phyloP scores from a whole-genome alignment of 805 yeast species.

The Metschnikowia amazonensis region DNA sequence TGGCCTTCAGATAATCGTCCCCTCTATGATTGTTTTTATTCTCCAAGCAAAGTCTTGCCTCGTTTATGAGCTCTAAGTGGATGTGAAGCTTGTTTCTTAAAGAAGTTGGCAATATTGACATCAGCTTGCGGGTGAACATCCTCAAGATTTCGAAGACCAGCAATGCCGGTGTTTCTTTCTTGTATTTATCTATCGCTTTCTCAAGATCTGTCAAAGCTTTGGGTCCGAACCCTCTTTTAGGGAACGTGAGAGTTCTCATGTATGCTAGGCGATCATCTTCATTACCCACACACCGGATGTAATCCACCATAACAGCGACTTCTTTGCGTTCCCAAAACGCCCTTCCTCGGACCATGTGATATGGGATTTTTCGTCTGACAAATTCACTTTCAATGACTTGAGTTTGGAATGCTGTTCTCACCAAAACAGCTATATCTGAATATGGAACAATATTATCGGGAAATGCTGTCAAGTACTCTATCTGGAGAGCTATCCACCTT shows the following conservation, averaged over 20 bases:
- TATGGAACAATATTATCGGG: conserved; percentile 43
- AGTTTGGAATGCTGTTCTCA: conserved; percentile 61
- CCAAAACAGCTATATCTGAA: conserved; percentile 69
- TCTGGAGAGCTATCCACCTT: conserved; percentile 51
- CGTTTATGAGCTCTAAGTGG: conserved; percentile 27
- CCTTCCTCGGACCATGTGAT: conserved; percentile 63
- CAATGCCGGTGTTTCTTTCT: background rate
- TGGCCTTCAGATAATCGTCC: background rate
- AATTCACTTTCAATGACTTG: conserved; percentile 63
- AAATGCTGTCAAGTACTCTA: conserved; percentile 43
- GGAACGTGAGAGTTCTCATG: conserved; percentile 53
- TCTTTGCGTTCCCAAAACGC: conserved; percentile 81
- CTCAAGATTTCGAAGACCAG: conserved; percentile 13
- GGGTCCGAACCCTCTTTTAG: conserved; percentile 66
- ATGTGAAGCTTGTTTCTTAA: conserved; percentile 17
- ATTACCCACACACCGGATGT: conserved; percentile 58
- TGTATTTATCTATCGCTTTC: conserved; percentile 21
- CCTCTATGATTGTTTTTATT: conserved; percentile 7
- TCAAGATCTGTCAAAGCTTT: conserved; percentile 37
- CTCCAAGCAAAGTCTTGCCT: conserved; percentile 16
- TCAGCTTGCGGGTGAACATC: conserved; percentile 2
- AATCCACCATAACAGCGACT: conserved; percentile 57
- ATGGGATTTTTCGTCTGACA: conserved; percentile 54
- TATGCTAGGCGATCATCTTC: conserved; percentile 59
- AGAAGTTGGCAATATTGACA: conserved; percentile 13